Conservation (phyloP, 352 stramenopile species). For the Phytophthora boehmeriae region DNA sequence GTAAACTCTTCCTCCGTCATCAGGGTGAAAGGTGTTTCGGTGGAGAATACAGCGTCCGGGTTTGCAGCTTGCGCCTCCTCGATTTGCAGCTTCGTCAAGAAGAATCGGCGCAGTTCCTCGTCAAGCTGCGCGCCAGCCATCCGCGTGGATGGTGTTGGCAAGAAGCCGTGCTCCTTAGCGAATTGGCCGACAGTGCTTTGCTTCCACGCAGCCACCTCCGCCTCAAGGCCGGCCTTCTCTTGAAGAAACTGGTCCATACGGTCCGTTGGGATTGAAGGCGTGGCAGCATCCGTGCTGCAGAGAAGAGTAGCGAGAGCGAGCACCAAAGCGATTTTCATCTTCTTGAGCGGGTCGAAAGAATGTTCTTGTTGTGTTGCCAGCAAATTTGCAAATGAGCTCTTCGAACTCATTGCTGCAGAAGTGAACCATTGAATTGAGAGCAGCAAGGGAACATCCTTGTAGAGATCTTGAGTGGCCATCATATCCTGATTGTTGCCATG, state of each 20-base stretch:
- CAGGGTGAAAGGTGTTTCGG: conserved; percentile 71
- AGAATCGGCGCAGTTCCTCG: conserved; percentile 64
- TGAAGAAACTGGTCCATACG: conserved; percentile 54
- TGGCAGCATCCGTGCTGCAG: conserved; percentile 12
- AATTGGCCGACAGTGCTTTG: conserved; percentile 47
- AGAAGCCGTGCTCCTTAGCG: conserved; percentile 55
- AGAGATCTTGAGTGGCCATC: neutral
- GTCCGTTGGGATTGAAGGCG: conserved; percentile 32
- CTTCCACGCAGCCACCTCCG: conserved; percentile 59
- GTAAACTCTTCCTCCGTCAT: conserved; percentile 76
- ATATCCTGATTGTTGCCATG: neutral
- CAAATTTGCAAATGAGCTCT: conserved; percentile 45
- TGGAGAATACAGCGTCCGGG: conserved; percentile 68
- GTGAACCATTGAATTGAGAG: neutral
- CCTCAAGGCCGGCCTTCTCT: conserved; percentile 41
- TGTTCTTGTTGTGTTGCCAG: conserved; percentile 17
- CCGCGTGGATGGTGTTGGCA: conserved; percentile 21
- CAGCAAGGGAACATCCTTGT: neutral
- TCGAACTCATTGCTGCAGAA: neutral
- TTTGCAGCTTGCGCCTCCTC: conserved; percentile 53
- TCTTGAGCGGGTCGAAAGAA: conserved; percentile 14
- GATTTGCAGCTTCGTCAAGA: conserved; percentile 68
- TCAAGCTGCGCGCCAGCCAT: conserved; percentile 13
- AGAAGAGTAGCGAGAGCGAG: conserved; percentile 30
- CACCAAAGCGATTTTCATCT: conserved; percentile 43